Base-by-base conservation (phyloP, 2,329 filamentous ascomycete species). In the Diaporthe sp. region DNA sequence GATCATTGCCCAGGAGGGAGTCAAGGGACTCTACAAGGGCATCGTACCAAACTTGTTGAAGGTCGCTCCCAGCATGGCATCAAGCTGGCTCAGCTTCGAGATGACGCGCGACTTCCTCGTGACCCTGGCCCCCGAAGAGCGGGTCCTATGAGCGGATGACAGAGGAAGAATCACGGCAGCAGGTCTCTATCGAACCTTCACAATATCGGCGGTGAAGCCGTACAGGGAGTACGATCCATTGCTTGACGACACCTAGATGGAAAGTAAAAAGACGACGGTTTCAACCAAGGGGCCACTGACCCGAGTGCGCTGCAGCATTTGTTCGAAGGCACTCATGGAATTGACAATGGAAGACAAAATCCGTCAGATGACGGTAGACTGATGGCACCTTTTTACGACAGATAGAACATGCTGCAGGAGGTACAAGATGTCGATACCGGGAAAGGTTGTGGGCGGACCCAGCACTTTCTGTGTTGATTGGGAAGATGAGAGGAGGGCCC, bases 1-100 rank as follows among this genome's bases (percentile, higher is more conserved):
- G 70, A 99, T 99, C 80, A 84, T 98, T 73, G 85, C 90, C 63
- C 92, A 98, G 80, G 97, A 99, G 86, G 97, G 97, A 42, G 53
- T 96, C 72, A 89, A 89, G 76, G 97, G 97, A 70, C 86, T 99
- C 58, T 99, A 98, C 88, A 99, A 98, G 85, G 97, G 97, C 74
- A 96, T 99, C 79, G 92, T 96, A 22, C 97, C 97, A 0, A 99
- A 99, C 81, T 88, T 99, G 31, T 90, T 99, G 77, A 99, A 99
- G 85, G 97, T 99, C 22, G 96, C 97, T 10, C 97, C 97, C 4
- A 98, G 96, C 83, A 99, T 99, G 96, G 97, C 97, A 22, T 97
- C 95, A 80, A 98, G 95, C 85, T 99, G 97, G 96, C 90, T 98
- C 77, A 98, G 96, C 84, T 99, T 98, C 83, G 97, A 99, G 86